Evolutionary conservation across 202 grass and related monocot species (phyloP).

Genomic region (Panicum hallii): DNA sequence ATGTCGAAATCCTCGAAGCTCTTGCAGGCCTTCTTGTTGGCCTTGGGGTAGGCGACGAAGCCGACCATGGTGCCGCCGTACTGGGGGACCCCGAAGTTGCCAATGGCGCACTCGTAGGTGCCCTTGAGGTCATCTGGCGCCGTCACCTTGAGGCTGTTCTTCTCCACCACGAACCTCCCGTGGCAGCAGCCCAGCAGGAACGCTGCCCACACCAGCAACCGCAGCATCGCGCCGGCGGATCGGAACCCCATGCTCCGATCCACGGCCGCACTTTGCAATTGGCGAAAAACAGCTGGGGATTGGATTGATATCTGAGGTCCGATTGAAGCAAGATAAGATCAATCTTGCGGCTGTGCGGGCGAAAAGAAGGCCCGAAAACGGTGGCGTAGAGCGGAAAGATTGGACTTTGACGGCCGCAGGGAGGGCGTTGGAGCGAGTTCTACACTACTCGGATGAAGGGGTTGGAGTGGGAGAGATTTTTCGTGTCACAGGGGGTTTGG

Average conservation of each 20-base stretch:
- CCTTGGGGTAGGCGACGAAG: conserved; percentile 79
- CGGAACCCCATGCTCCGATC: conserved; percentile 42
- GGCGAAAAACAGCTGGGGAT: background rate
- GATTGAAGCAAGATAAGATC: background rate
- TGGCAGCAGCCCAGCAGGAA: conserved; percentile 43
- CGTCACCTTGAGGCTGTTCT: conserved; percentile 90
- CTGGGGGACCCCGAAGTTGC: conserved; percentile 91
- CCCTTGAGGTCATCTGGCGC: conserved; percentile 75
- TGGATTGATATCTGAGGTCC: background rate
- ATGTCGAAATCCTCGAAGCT: conserved; percentile 77
- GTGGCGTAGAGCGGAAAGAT: background rate
- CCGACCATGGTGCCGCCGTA: conserved; percentile 93
- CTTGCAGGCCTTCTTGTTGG: conserved; percentile 84
- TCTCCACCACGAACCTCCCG: conserved; percentile 84
- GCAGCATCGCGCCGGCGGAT: conserved; percentile 13
- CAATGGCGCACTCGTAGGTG: conserved; percentile 89
- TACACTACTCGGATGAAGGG: background rate
- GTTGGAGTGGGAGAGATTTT: background rate
- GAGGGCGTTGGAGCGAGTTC: background rate
- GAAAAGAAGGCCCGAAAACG: background rate
- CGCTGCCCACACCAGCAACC: conserved; percentile 7
- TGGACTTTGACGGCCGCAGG: background rate
- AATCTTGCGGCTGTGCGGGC: background rate
- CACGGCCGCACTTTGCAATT: background rate
- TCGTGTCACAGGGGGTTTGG: background rate